Percentiles rank a stretch among this genome's conserved stretches.
These are phyloP conservation scores for Aspergillus cavernicola DNA, from an alignment of 495 filamentous ascomycete species.

Conservation along the genomic window DNA sequence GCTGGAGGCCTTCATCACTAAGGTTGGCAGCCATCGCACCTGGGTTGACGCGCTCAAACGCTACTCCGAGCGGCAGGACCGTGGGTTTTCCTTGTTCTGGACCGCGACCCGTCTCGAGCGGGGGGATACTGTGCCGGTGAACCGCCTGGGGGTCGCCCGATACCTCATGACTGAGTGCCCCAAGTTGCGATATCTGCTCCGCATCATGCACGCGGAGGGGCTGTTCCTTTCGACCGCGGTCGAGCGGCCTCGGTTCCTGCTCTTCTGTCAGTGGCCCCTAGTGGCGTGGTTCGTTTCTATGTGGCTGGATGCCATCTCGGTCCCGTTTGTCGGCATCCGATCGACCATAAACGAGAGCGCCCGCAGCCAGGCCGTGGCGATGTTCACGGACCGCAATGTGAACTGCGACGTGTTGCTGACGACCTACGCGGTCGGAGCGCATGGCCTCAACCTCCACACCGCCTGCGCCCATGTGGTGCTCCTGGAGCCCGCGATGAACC, in stretches of 20 bases:
- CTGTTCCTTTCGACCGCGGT: not conserved
- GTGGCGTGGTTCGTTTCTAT: not conserved
- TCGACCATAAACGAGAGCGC: not conserved
- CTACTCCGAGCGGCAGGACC: not conserved
- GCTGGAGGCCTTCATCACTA: not conserved
- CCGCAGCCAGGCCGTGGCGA: not conserved
- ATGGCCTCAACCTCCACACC: not conserved
- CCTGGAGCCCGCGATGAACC: constrained; percentile 26
- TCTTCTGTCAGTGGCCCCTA: not conserved
- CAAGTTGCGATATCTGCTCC: not conserved
- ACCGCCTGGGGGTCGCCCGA: not conserved
- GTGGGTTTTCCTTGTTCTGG: not conserved
- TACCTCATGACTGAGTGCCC: not conserved
- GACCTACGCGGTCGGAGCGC: not conserved
- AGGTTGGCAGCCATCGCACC: not conserved
- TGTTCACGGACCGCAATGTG: not conserved
- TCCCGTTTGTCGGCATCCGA: not conserved
- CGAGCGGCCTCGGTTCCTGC: not conserved
- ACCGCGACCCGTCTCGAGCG: not conserved
- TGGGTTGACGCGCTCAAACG: not conserved
- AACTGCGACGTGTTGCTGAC: not conserved
- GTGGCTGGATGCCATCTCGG: not conserved
- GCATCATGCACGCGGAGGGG: not conserved
- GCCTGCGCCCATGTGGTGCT: constrained; percentile 16
- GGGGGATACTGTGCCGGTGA: not conserved